Conservation (phyloP, 2,329 filamentous ascomycete species). For the Magnaporthiopsis incrustans region DNA sequence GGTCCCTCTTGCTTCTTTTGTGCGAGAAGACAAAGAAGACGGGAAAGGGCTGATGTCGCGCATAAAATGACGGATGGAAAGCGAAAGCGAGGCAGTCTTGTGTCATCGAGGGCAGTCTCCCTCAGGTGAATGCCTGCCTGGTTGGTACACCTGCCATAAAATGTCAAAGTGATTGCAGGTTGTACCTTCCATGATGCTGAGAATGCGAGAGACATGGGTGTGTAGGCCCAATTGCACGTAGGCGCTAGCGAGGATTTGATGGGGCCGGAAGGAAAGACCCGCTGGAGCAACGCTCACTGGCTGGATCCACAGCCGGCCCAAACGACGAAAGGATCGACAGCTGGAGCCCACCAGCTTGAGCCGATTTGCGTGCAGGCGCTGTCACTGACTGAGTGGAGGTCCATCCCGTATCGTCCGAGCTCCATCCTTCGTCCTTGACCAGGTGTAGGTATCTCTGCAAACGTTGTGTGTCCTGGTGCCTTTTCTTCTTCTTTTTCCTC, state of each 20-base stretch:
- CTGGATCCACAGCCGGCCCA: neutral
- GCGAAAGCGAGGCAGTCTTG: no score
- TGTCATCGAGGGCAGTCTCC: neutral
- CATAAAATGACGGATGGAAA: neutral
- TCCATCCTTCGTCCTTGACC: neutral
- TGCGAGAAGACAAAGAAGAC: neutral
- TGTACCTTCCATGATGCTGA: no score
- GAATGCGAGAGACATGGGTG: neutral
- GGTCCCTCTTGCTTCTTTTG: neutral
- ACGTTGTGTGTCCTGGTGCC: neutral
- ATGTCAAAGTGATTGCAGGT: no score
- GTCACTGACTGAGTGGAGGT: neutral
- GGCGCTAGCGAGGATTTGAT: neutral
- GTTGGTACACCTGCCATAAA: no score
- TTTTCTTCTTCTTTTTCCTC: neutral
- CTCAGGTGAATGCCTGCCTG: neutral
- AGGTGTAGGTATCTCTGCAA: neutral
- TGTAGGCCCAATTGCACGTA: neutral
- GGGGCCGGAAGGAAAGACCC: neutral
- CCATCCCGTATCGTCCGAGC: neutral
- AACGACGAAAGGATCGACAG: neutral
- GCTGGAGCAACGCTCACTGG: neutral
- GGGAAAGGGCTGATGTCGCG: neutral
- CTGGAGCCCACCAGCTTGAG: neutral
- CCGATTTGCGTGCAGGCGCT: neutral